These are phyloP conservation scores for Nothophytophthora sp. DNA, from an alignment of 352 stramenopile genomes.

Conservation along the genomic window DNA sequence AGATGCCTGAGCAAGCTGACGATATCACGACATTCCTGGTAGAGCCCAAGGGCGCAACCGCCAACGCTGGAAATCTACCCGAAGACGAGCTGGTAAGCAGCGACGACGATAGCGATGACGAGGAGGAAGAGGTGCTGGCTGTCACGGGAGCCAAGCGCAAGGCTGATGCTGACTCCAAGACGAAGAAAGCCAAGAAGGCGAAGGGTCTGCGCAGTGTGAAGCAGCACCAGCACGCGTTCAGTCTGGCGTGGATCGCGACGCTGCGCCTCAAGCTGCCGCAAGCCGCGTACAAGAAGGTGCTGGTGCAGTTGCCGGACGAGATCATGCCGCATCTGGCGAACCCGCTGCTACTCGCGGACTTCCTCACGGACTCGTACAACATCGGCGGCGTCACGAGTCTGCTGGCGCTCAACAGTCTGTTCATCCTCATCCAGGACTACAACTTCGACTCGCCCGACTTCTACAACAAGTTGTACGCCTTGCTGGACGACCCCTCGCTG, in stretches of 20 bases:
- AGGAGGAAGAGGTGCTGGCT: conserved; percentile 32
- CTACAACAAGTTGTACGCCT: conserved; percentile 96
- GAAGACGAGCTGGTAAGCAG: conserved; percentile 48
- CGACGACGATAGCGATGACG: conserved; percentile 44
- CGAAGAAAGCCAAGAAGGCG: conserved; percentile 37
- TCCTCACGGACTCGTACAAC: conserved; percentile 96
- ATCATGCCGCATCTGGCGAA: conserved; percentile 93
- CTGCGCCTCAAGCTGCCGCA: conserved; percentile 73
- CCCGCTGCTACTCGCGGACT: conserved; percentile 95
- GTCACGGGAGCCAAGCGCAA: conserved; percentile 54
- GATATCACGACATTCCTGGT: conserved; percentile 79
- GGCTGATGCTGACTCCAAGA: conserved; percentile 20
- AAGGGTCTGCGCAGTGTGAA: conserved; percentile 66
- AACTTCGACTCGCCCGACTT: conserved; percentile 98
- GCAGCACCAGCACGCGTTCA: conserved; percentile 79
- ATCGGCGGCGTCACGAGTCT: conserved; percentile 90
- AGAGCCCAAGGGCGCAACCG: conserved; percentile 21
- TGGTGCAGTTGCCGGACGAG: conserved; percentile 91
- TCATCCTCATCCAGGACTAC: conserved; percentile 97
- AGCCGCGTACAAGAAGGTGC: conserved; percentile 89
- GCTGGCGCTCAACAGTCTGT: conserved; percentile 95
- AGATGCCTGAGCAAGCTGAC: conserved; percentile 61
- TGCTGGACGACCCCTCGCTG: conserved; percentile 84
- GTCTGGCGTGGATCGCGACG: conserved; percentile 77
- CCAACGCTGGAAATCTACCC: conserved; percentile 5